Conservation (phyloP, 768 basidiomycete species). For the Pleurotus platypus region DNA sequence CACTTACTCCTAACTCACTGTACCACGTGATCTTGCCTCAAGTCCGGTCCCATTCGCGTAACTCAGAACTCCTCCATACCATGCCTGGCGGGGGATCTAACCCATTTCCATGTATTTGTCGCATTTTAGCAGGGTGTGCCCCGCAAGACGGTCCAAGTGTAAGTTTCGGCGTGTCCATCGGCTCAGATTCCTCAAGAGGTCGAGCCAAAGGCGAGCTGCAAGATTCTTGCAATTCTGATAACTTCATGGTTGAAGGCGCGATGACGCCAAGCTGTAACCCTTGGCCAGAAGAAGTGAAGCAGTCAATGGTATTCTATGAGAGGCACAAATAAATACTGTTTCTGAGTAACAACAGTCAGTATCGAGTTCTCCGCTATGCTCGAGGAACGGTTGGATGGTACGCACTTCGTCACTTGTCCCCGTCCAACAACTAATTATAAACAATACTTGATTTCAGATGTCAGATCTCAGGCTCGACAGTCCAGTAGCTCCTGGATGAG, state of each 20-base stretch:
- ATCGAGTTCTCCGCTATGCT: slow-evolving; percentile 48
- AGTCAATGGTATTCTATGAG: slow-evolving; percentile 44
- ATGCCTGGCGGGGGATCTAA: too few species aligned
- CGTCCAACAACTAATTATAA: not conserved
- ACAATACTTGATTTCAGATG: not conserved
- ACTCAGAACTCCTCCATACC: too few species aligned
- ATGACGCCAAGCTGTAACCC: not conserved
- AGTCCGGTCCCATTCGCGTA: too few species aligned
- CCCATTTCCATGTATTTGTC: slow-evolving; percentile 27
- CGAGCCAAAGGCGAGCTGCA: slow-evolving; percentile 47
- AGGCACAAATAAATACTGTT: slow-evolving; percentile 40
- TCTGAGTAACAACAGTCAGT: slow-evolving; percentile 46
- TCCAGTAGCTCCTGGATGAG: slow-evolving; percentile 31
- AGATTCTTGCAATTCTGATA: slow-evolving; percentile 45
- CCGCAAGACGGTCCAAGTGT: slow-evolving; percentile 44
- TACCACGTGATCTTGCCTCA: too few species aligned
- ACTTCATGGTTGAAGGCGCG: not conserved
- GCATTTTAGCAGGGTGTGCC: slow-evolving; percentile 44
- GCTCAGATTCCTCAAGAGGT: slow-evolving; percentile 41
- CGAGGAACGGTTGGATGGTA: slow-evolving; percentile 18
- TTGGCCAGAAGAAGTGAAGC: slow-evolving; percentile 51
- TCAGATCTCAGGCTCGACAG: slow-evolving; percentile 22
- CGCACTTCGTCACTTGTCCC: too few species aligned
- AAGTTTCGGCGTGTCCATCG: slow-evolving; percentile 45
- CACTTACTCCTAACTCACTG: too few species aligned